A percentile compares a stretch with the other conserved stretches of the same genome.
Evolutionary conservation across 495 filamentous ascomycete species (phyloP).

Genomic region (Lineolata rhizophorae): DNA sequence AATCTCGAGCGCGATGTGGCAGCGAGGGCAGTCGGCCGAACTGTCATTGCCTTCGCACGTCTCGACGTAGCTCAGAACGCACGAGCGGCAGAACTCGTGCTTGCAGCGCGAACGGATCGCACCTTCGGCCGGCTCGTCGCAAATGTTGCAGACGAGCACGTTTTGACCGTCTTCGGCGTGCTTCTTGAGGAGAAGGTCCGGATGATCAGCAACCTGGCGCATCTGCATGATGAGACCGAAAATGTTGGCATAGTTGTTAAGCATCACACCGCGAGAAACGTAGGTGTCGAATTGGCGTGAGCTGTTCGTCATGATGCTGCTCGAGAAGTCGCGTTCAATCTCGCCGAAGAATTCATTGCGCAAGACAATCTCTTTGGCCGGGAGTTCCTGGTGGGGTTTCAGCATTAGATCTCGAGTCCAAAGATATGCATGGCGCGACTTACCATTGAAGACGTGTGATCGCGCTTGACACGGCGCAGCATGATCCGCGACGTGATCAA

Average conservation of each 20-base stretch:
- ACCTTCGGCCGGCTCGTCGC: slow-evolving; percentile 87
- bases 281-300: slow-evolving; percentile 83
- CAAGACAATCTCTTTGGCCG: slow-evolving; percentile 78
- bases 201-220: slow-evolving; percentile 90
- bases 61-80: slow-evolving; percentile 62
- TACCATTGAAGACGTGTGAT: slow-evolving; percentile 67
- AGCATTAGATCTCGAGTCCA: neutral
- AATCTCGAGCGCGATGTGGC: slow-evolving; percentile 73
- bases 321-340: slow-evolving; percentile 85
- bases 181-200: slow-evolving; percentile 81
- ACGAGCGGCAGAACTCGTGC: slow-evolving; percentile 87
- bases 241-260: slow-evolving; percentile 90
- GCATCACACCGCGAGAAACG: slow-evolving; percentile 76
- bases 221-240: slow-evolving; percentile 89
- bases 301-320: slow-evolving; percentile 79
- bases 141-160: slow-evolving; percentile 75
- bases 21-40: slow-evolving; percentile 66
- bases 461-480: slow-evolving; percentile 78
- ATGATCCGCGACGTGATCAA: slow-evolving; percentile 78
- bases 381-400: slow-evolving; percentile 34
- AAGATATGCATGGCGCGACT: slow-evolving; percentile 1
- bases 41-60: slow-evolving; percentile 33
- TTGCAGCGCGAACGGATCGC: slow-evolving; percentile 77
- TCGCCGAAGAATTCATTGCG: slow-evolving; percentile 91
- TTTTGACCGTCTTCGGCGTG: slow-evolving; percentile 70